Percentiles rank a stretch among this genome's conserved stretches.
Evolutionary conservation across 768 basidiomycete genomes (phyloP).

Genomic region (Tylopilus rubrobrunneus): DNA sequence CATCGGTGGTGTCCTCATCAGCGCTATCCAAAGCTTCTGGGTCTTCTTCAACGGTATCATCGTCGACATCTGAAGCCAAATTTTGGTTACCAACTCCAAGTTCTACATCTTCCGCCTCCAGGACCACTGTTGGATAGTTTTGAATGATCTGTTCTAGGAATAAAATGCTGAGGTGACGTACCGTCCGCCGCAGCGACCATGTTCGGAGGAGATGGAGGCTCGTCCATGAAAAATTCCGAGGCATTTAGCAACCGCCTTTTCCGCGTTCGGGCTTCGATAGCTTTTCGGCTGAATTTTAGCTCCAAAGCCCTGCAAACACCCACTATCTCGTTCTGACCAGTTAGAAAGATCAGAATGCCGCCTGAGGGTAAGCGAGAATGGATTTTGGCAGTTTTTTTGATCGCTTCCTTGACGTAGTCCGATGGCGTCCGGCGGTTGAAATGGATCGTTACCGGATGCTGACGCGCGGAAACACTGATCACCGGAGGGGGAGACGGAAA

Average conservation of each 20-base stretch:
- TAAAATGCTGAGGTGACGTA: neutral
- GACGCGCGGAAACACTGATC: slow-evolving; percentile 83
- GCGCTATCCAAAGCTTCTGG: slow-evolving; percentile 75
- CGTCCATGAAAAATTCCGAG: slow-evolving; percentile 28
- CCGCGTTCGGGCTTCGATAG: slow-evolving; percentile 50
- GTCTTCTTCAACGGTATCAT: slow-evolving; percentile 56
- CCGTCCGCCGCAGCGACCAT: slow-evolving; percentile 20
- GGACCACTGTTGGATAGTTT: slow-evolving; percentile 44
- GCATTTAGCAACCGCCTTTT: slow-evolving; percentile 26
- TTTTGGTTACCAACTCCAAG: slow-evolving; percentile 50
- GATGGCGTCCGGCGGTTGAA: slow-evolving; percentile 83
- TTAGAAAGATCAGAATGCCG: slow-evolving; percentile 90
- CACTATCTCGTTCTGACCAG: slow-evolving; percentile 93
- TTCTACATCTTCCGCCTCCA: slow-evolving; percentile 82
- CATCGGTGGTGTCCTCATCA: slow-evolving; percentile 54
- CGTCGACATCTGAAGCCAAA: slow-evolving; percentile 68
- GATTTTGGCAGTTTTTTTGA: slow-evolving; percentile 88
- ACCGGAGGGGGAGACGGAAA: slow-evolving; percentile 87
- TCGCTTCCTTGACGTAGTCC: slow-evolving; percentile 88
- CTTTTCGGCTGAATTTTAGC: slow-evolving; percentile 66
- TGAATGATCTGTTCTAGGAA: neutral
- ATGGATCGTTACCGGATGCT: slow-evolving; percentile 93
- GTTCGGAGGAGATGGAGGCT: slow-evolving; percentile 13
- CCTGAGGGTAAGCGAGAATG: slow-evolving; percentile 90
- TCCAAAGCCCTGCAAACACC: slow-evolving; percentile 82